A percentile compares a stretch with the other conserved stretches of the same genome.
Evolutionary conservation across 106 monocot genomes (phyloP).

Genomic region (Phalaenopsis equestris): DNA sequence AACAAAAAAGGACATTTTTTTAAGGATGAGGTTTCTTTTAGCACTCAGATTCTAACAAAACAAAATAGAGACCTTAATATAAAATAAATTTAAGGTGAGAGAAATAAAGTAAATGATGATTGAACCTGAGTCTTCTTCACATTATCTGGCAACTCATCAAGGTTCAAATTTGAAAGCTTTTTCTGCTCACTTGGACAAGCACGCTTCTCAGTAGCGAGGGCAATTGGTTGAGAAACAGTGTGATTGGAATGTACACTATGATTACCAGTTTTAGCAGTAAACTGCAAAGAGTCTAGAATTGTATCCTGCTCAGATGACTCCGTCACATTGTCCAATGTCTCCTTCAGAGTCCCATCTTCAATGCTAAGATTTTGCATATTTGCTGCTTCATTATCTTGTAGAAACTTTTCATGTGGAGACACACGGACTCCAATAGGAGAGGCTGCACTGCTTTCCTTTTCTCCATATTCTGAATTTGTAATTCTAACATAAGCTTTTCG

Average conservation of each 20-base stretch:
- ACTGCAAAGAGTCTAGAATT: conserved; percentile 12
- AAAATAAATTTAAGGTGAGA: background rate
- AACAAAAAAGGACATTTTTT: background rate
- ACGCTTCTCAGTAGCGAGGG: conserved; percentile 38
- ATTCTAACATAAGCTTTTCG: conserved; percentile 11
- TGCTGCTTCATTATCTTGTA: conserved; percentile 19
- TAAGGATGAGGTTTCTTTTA: background rate
- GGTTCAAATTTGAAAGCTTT: conserved; percentile 10
- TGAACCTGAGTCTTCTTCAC: conserved; percentile 24
- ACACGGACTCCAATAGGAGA: conserved; percentile 6
- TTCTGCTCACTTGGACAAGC: conserved; percentile 19
- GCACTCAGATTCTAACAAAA: background rate
- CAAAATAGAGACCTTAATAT: background rate
- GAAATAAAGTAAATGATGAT: background rate
- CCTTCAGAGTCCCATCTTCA: conserved; percentile 14
- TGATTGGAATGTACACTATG: conserved; percentile 11
- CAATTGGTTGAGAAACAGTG: conserved; percentile 28
- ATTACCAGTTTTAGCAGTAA: conserved; percentile 15
- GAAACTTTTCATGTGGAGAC: conserved; percentile 7
- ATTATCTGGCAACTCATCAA: conserved; percentile 6
- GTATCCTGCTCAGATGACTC: conserved; percentile 10
- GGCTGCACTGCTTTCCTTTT: background rate
- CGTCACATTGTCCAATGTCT: conserved; percentile 3
- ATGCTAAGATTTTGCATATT: conserved; percentile 9
- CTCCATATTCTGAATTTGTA: conserved; percentile 7